Evolutionary conservation across 2,329 filamentous ascomycete species (phyloP).

Genomic region (Penicillium freii): DNA sequence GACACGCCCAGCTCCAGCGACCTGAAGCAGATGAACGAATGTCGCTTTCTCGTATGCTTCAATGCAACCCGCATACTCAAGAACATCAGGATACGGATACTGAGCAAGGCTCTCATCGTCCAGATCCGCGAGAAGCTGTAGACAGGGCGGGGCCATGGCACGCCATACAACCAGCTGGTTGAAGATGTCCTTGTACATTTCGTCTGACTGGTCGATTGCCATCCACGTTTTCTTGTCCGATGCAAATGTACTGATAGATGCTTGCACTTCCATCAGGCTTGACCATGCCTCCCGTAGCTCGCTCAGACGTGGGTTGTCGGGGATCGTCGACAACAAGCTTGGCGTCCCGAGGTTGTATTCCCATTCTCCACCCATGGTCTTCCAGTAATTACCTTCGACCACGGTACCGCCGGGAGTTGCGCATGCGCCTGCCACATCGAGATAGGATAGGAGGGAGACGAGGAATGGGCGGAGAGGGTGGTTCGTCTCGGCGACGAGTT

Average conservation of each 20-base stretch:
- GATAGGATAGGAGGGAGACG: conserved; percentile 41
- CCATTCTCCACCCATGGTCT: conserved; percentile 39
- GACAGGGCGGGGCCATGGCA: conserved; percentile 27
- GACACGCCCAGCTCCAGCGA: conserved; percentile 31
- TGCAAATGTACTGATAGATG: conserved; percentile 34
- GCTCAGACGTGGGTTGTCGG: conserved; percentile 24
- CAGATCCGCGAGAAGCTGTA: conserved; percentile 29
- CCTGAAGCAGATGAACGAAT: conserved; percentile 35
- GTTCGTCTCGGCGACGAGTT: conserved; percentile 32
- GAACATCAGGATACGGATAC: conserved; percentile 31
- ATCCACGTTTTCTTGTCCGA: conserved; percentile 33
- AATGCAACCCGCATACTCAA: conserved; percentile 38
- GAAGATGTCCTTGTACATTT: conserved; percentile 31
- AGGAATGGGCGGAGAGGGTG: conserved; percentile 39
- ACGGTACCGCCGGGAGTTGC: conserved; percentile 39
- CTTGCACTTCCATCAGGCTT: conserved; percentile 37
- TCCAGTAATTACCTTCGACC: conserved; percentile 41
- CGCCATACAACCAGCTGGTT: conserved; percentile 32
- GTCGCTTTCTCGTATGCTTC: conserved; percentile 41
- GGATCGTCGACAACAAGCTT: conserved; percentile 25
- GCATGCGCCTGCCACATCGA: conserved; percentile 42
- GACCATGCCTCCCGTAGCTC: conserved; percentile 35
- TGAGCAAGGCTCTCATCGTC: conserved; percentile 29
- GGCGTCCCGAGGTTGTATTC: conserved; percentile 39
- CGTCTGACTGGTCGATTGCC: conserved; percentile 30